Evolutionary conservation across 345 rosid genomes (phyloP).

Genomic region (Eucalyptus cloeziana): DNA sequence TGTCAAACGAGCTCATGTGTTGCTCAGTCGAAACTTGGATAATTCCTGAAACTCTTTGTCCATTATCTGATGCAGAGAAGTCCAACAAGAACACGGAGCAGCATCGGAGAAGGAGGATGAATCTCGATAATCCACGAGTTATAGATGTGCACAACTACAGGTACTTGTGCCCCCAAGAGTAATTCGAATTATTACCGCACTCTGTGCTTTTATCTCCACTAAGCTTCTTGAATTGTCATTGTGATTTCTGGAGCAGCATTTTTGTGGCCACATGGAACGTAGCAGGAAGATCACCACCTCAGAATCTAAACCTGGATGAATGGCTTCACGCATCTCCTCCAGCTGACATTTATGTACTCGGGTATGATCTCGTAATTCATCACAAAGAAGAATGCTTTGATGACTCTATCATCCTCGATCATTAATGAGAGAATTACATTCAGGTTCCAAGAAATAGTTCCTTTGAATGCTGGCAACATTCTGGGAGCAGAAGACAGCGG

Average conservation of each 20-base stretch:
- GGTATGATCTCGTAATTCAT: conserved; percentile 31
- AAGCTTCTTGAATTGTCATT: neutral
- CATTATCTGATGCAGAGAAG: conserved; percentile 43
- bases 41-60: neutral
- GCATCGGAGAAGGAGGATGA: conserved; percentile 66
- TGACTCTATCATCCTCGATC: neutral
- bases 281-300: conserved; percentile 86
- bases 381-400: neutral
- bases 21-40: neutral
- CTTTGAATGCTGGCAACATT: conserved; percentile 93
- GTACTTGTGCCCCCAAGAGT: conserved; percentile 9
- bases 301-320: conserved; percentile 77
- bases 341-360: conserved; percentile 93
- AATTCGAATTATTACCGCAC: neutral
- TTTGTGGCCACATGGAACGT: conserved; percentile 97
- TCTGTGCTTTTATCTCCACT: neutral
- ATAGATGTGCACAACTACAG: conserved; percentile 95
- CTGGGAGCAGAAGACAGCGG: conserved; percentile 98
- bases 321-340: conserved; percentile 98
- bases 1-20: neutral
- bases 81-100: conserved; percentile 59
- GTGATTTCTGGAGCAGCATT: conserved; percentile 39
- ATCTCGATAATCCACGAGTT: conserved; percentile 87
- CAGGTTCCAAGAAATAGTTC: conserved; percentile 99
- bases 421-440: neutral